Conservation (phyloP, 2,329 filamentous ascomycete genomes). For the Colletotrichum horii region DNA sequence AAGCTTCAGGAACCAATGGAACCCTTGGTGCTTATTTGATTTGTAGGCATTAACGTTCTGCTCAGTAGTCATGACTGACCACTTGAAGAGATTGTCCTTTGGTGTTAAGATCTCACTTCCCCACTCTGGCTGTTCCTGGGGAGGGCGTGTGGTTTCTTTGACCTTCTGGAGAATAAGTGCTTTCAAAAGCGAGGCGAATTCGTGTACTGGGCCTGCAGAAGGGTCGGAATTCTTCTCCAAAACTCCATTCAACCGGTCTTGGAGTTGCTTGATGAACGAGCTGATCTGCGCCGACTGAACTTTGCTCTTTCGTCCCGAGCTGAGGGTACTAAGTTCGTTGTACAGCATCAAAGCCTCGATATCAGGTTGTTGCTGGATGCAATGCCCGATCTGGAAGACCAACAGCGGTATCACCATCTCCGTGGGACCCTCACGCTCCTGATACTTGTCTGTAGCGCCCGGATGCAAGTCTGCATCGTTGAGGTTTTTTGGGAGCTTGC, state of each 20-base stretch:
- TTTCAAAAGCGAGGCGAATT: conserved; percentile 51
- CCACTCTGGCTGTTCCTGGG: conserved; percentile 52
- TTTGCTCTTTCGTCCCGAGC: conserved; percentile 4
- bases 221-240: conserved; percentile 55
- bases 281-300: conserved; percentile 37
- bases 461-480: conserved; percentile 65
- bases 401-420: conserved; percentile 65
- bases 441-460: conserved; percentile 59
- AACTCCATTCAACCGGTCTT: conserved; percentile 45
- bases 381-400: conserved; percentile 52
- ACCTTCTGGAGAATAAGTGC: conserved; percentile 54
- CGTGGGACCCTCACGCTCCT: conserved; percentile 54
- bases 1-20: conserved; percentile 58
- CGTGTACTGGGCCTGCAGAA: conserved; percentile 56
- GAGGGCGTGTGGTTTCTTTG: conserved; percentile 49
- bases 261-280: conserved; percentile 44
- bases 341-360: conserved; percentile 51
- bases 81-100: conserved; percentile 61
- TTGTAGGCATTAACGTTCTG: conserved; percentile 50
- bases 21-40: conserved; percentile 41
- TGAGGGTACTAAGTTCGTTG: conserved; percentile 1
- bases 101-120: conserved; percentile 52
- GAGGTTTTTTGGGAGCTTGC: conserved; percentile 63
- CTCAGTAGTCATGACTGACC: conserved; percentile 53
- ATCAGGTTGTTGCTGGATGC: conserved; percentile 46